A percentile compares a stretch with the other conserved stretches of the same genome.
phyloP scores from a whole-genome alignment of 75 land plant species.

The Isoetes taiwanensis region DNA sequence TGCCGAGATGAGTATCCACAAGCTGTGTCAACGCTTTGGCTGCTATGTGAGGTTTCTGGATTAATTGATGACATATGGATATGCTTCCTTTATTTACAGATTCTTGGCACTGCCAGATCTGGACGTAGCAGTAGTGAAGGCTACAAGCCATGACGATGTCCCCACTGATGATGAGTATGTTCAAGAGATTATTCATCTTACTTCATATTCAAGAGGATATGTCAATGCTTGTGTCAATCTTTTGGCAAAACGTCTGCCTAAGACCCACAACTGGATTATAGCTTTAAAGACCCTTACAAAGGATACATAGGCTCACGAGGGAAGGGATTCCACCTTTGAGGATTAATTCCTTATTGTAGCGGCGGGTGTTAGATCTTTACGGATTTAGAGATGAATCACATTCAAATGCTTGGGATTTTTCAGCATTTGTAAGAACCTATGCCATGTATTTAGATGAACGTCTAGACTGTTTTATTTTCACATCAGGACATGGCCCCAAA shows the following conservation, averaged over 20 bases:
- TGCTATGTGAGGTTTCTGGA: too few species aligned
- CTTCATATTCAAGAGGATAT: not conserved
- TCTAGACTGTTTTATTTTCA: not conserved
- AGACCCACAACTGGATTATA: not conserved
- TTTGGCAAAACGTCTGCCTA: not conserved
- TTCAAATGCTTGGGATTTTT: not conserved
- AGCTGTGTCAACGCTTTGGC: too few species aligned
- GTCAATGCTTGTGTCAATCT: not conserved
- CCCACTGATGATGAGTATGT: conserved; percentile 2
- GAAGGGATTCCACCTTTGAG: conserved; percentile 6
- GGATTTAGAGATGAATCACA: not conserved
- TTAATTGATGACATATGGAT: too few species aligned
- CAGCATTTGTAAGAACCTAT: not conserved
- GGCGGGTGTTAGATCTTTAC: not conserved
- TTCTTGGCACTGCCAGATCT: too few species aligned
- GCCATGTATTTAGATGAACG: not conserved
- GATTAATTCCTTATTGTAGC: not conserved
- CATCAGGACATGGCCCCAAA: conserved; percentile 1
- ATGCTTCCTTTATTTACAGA: too few species aligned
- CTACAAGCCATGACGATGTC: conserved; percentile 2
- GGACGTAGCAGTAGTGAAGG: conserved; percentile 1
- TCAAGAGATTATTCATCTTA: not conserved
- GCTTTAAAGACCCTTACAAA: not conserved
- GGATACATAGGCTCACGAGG: not conserved
- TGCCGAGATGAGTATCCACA: too few species aligned